phyloP scores from a whole-genome alignment of 2,329 filamentous ascomycete species.

The Colletotrichum siamense region DNA sequence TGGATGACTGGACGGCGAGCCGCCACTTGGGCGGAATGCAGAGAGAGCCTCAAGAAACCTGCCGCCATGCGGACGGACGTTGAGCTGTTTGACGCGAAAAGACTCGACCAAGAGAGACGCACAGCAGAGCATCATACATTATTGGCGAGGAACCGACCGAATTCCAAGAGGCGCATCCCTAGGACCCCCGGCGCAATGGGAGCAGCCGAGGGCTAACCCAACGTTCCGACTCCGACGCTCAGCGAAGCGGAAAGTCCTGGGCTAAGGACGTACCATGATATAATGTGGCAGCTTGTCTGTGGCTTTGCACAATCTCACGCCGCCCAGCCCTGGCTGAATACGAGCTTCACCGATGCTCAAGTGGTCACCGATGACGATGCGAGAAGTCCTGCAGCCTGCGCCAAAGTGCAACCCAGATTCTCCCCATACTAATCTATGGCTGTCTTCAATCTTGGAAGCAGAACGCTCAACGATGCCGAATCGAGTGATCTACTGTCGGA shows the following conservation, averaged over 20 bases:
- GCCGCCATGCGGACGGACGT: not conserved
- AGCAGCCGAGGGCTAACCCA: not conserved
- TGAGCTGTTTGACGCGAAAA: not conserved
- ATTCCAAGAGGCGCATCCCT: not conserved
- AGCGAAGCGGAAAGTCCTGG: not conserved
- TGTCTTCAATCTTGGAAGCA: not conserved
- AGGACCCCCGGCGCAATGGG: not conserved
- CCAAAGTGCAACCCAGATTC: not conserved
- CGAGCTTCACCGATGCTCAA: not conserved
- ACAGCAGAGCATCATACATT: not conserved
- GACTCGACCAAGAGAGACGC: not conserved
- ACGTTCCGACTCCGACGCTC: not conserved
- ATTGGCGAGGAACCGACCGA: not conserved
- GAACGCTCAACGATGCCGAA: not conserved
- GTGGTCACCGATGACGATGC: not conserved
- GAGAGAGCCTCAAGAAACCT: not conserved
- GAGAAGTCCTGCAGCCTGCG: not conserved
- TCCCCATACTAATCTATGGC: not conserved
- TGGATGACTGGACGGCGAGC: constrained; percentile 1
- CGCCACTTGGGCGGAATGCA: not conserved
- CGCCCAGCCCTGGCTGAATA: not conserved
- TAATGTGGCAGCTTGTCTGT: not conserved
- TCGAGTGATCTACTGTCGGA: not conserved
- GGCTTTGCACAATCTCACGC: not conserved
- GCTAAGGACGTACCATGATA: not conserved